Evolutionary conservation across 2,329 filamentous ascomycete genomes (phyloP).

Genomic region (Clathrospora elynae): DNA sequence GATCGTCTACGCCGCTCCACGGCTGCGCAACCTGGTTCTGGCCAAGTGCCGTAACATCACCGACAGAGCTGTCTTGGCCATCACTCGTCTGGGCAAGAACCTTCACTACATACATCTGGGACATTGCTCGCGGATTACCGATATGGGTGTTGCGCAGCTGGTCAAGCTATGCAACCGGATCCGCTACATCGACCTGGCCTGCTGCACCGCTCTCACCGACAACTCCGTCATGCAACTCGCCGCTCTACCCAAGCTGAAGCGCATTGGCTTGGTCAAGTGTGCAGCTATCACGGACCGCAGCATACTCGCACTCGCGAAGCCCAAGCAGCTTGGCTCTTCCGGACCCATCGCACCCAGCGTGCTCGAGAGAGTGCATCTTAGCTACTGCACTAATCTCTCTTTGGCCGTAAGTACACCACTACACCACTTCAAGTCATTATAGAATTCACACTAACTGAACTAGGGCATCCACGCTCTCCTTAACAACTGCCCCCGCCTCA

Average conservation of each 20-base stretch:
- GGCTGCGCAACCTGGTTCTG: constrained; percentile 88
- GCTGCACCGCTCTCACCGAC: constrained; percentile 87
- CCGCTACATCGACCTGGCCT: constrained; percentile 96
- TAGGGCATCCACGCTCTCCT: constrained; percentile 89
- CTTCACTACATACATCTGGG: constrained; percentile 95
- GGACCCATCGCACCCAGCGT: constrained; percentile 66
- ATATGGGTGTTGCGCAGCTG: constrained; percentile 81
- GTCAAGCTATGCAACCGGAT: constrained; percentile 90
- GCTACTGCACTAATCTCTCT: constrained; percentile 87
- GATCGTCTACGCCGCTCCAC: constrained; percentile 84
- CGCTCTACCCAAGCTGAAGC: constrained; percentile 85
- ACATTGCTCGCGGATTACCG: constrained; percentile 90
- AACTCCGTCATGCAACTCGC: constrained; percentile 83
- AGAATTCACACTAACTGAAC: constrained; percentile 10
- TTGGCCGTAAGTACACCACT: constrained; percentile 66
- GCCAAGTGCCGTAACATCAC: constrained; percentile 95
- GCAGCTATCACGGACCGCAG: constrained; percentile 86
- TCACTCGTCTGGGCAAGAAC: constrained; percentile 90
- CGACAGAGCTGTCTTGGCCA: constrained; percentile 83
- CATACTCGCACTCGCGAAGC: constrained; percentile 80
- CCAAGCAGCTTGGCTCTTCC: constrained; percentile 60
- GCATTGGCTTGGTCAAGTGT: constrained; percentile 95
- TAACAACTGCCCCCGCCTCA: constrained; percentile 89
- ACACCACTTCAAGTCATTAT: not conserved
- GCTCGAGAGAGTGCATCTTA: constrained; percentile 91